These are phyloP conservation scores for Dittrichia graveolens DNA, from an alignment of 129 eudicot species.

Conservation along the genomic window DNA sequence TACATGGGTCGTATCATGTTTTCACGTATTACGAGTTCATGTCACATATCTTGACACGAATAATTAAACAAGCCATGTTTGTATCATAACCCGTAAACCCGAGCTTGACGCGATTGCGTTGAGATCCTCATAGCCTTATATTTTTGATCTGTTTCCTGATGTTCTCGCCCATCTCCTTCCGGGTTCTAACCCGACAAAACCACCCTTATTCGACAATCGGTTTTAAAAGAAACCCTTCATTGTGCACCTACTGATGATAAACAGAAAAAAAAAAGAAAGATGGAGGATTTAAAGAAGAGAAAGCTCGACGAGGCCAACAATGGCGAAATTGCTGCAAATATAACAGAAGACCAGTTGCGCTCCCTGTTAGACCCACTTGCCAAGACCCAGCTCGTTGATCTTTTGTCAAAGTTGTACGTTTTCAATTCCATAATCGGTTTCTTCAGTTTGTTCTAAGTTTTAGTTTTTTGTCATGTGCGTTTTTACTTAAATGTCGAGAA, in stretches of 20 bases:
- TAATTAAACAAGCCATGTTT: too few species aligned
- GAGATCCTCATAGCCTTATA: too few species aligned
- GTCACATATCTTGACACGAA: too few species aligned
- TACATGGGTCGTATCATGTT: too few species aligned
- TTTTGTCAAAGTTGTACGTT: slow-evolving; percentile 60
- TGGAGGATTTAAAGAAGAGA: slow-evolving; percentile 44
- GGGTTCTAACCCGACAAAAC: too few species aligned
- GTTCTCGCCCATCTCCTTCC: too few species aligned
- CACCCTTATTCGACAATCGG: not conserved
- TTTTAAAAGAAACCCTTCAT: slow-evolving; percentile 26
- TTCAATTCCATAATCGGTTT: not conserved
- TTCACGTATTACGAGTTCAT: too few species aligned
- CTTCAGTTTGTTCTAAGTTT: slow-evolving; percentile 7
- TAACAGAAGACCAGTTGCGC: slow-evolving; percentile 51
- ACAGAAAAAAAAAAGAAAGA: not conserved
- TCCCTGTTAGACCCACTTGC: slow-evolving; percentile 62
- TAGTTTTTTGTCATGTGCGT: not conserved
- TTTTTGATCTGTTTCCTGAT: too few species aligned
- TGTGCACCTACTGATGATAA: not conserved
- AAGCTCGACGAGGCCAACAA: slow-evolving; percentile 30
- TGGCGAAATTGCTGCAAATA: slow-evolving; percentile 16
- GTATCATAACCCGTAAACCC: too few species aligned
- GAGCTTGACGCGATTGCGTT: too few species aligned
- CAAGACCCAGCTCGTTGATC: slow-evolving; percentile 66
- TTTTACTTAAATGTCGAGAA: not conserved